A percentile compares a stretch with the other conserved stretches of the same genome.
Evolutionary conservation across 208 protist species (phyloP).

Genomic region (Trichomonas vaginalis): DNA sequence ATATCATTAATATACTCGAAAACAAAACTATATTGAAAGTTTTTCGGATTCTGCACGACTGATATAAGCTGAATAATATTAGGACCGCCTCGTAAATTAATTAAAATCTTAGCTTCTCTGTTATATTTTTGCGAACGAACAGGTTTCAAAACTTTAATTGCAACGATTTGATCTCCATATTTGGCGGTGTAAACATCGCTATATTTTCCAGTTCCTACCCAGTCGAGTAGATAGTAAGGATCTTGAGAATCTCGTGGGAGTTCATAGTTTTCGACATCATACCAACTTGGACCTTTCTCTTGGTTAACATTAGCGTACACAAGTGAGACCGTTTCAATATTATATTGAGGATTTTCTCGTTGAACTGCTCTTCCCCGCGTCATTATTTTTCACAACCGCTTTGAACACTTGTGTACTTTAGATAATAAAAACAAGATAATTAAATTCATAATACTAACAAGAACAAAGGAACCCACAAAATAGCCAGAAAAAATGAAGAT

Average conservation of each 20-base stretch:
- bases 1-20: conserved; percentile 1
- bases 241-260: not conserved
- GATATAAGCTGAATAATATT: not conserved
- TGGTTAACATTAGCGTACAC: not conserved
- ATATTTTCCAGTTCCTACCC: not conserved
- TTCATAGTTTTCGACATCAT: not conserved
- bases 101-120: not conserved
- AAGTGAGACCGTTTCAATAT: not conserved
- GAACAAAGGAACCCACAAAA: too few relatives aligned
- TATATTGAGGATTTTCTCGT: not conserved
- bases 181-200: not conserved
- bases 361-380: not conserved
- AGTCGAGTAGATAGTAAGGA: not conserved
- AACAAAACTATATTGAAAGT: not conserved
- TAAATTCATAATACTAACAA: too few relatives aligned
- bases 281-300: not conserved
- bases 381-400: too few relatives aligned
- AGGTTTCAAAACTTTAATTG: not conserved
- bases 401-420: too few relatives aligned
- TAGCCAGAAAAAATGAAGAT: too few relatives aligned
- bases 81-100: not conserved
- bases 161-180: not conserved
- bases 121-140: not conserved
- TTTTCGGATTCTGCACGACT: not conserved
- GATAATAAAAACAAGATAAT: too few relatives aligned